These are phyloP conservation scores for Suillus clintonianus DNA, from an alignment of 768 basidiomycete species.

Conservation along the genomic window DNA sequence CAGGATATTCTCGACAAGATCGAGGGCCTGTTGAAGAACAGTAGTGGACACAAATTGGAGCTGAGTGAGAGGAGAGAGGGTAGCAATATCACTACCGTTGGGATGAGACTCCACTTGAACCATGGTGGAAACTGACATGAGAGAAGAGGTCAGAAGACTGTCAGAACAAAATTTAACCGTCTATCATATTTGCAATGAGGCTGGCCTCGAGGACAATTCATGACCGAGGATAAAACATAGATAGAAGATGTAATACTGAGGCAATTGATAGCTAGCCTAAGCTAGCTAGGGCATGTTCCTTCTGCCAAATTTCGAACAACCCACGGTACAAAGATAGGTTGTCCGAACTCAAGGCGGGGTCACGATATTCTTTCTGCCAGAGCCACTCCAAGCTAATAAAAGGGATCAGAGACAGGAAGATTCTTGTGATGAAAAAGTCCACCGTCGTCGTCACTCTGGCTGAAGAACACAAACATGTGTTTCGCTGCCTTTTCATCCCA, in stretches of 20 bases:
- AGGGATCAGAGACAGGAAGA: slow-evolving; percentile 77
- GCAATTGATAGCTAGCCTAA: not conserved
- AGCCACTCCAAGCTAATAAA: slow-evolving; percentile 45
- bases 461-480: slow-evolving; percentile 16
- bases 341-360: slow-evolving; percentile 83
- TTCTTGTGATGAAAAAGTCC: slow-evolving; percentile 33
- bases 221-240: not conserved
- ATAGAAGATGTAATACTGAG: not conserved
- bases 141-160: not conserved
- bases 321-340: slow-evolving; percentile 47
- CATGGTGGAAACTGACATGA: slow-evolving; percentile 23
- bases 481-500: slow-evolving; percentile 2
- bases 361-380: slow-evolving; percentile 56
- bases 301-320: slow-evolving; percentile 81
- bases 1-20: slow-evolving; percentile 67
- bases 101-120: slow-evolving; percentile 16
- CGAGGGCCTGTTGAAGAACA: slow-evolving; percentile 71
- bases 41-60: slow-evolving; percentile 68
- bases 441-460: slow-evolving; percentile 86
- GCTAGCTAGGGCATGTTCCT: slow-evolving; percentile 47
- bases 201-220: slow-evolving; percentile 22
- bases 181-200: slow-evolving; percentile 7
- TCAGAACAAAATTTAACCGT: not conserved
- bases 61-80: slow-evolving; percentile 44
- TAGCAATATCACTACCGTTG: slow-evolving; percentile 8